These are phyloP conservation scores for Dactylonectria macrodidyma DNA, from an alignment of 2,329 filamentous ascomycete genomes.

Conservation along the genomic window DNA sequence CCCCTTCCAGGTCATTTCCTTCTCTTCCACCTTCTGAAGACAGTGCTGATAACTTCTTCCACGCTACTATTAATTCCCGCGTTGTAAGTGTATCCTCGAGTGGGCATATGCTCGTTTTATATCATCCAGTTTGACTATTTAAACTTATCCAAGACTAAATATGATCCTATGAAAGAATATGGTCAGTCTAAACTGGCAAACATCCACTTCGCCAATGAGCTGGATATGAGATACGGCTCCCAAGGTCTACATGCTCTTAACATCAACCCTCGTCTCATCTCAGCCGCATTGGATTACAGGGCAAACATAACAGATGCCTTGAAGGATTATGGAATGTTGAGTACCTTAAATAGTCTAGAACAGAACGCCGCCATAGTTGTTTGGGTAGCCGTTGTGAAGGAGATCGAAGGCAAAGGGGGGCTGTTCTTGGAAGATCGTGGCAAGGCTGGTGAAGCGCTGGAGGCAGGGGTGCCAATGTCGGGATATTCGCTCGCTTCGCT, in stretches of 20 bases:
- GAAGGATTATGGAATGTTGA: conserved; percentile 1
- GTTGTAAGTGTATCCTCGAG: too few species aligned
- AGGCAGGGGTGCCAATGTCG: too few species aligned
- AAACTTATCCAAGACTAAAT: conserved; percentile 26
- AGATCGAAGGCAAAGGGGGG: conserved; percentile 37
- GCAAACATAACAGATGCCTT: too few species aligned
- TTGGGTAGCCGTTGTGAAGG: conserved; percentile 37
- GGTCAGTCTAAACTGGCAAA: conserved; percentile 66
- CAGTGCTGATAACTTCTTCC: too few species aligned
- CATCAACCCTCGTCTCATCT: conserved; percentile 63
- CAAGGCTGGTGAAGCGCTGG: too few species aligned
- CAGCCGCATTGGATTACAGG: conserved; percentile 29
- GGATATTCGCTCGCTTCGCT: too few species aligned
- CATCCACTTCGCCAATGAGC: conserved; percentile 64
- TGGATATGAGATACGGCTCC: conserved; percentile 63
- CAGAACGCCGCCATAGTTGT: conserved; percentile 42
- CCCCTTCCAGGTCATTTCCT: too few species aligned
- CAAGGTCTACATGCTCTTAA: conserved; percentile 58
- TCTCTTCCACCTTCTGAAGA: too few species aligned
- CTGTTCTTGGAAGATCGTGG: conserved; percentile 28
- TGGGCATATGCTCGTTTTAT: too few species aligned
- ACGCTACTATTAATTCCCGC: too few species aligned
- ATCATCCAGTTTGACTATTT: too few species aligned
- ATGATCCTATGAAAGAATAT: conserved; percentile 57
- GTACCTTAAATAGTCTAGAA: conserved; percentile 23